phyloP scores from a whole-genome alignment of 2,329 filamentous ascomycete genomes.

The Calonectria ilicicola region DNA sequence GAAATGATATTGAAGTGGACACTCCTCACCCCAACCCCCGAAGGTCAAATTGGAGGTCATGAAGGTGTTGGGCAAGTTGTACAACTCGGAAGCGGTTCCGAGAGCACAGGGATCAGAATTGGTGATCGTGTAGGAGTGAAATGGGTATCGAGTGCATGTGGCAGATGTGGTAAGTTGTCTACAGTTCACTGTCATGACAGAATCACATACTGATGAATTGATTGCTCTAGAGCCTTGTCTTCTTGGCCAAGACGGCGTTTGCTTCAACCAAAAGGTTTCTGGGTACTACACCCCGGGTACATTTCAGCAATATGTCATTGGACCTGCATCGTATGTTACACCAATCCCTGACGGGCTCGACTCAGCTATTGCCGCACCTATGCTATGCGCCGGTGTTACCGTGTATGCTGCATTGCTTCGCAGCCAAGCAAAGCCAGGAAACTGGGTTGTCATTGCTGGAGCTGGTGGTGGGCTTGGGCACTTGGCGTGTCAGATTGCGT shows the following conservation, averaged over 20 bases:
- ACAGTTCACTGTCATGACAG: too few relatives aligned
- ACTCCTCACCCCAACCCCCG: not conserved
- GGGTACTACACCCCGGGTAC: constrained; percentile 11
- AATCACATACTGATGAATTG: not conserved
- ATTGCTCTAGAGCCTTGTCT: constrained; percentile 3
- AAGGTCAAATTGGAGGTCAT: constrained; percentile 17
- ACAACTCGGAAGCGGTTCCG: not conserved
- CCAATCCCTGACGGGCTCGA: constrained; percentile 12
- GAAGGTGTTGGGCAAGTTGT: constrained; percentile 15
- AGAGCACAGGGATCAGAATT: not conserved
- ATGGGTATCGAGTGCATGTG: not conserved
- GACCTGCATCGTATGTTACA: constrained; percentile 12
- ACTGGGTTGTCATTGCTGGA: constrained; percentile 10
- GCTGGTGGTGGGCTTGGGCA: constrained; percentile 19
- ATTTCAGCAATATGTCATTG: constrained; percentile 14
- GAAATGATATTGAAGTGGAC: not conserved
- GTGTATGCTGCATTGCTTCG: constrained; percentile 11
- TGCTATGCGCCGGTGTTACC: constrained; percentile 11
- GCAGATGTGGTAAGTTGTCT: constrained; percentile 1
- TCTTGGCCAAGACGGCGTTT: not conserved
- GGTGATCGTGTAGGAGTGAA: not conserved
- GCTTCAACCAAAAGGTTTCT: constrained; percentile 10
- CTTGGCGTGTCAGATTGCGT: constrained; percentile 1
- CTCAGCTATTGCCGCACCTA: constrained; percentile 5
- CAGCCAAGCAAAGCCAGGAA: not conserved